A percentile compares a stretch with the other conserved stretches of the same genome.
phyloP scores from a whole-genome alignment of 257 asterid genomes.

The Przewalskia tangutica region DNA sequence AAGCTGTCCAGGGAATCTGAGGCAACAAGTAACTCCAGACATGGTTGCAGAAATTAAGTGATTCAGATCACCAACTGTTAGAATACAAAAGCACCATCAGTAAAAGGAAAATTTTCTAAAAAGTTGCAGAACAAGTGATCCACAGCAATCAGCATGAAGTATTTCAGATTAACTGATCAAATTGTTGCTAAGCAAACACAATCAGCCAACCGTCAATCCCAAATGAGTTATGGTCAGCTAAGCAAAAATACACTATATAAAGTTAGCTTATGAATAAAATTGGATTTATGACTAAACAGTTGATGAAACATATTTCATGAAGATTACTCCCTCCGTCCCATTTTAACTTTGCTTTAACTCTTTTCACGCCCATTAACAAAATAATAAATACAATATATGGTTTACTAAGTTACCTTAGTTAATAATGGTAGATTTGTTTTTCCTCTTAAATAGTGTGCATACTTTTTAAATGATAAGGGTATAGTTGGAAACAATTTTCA shows the following conservation, averaged over 20 bases:
- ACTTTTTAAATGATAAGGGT: too few species aligned
- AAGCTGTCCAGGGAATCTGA: slow-evolving; percentile 26
- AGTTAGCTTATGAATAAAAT: background rate
- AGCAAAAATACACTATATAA: background rate
- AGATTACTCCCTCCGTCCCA: background rate
- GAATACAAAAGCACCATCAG: background rate
- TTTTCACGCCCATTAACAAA: too few species aligned
- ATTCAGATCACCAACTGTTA: slow-evolving; percentile 23
- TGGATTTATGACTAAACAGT: background rate
- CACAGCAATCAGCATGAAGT: background rate
- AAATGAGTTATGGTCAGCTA: background rate
- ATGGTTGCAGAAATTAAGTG: slow-evolving; percentile 25
- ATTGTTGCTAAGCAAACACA: background rate
- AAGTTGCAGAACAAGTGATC: background rate
- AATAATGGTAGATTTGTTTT: too few species aligned
- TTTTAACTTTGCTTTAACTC: too few species aligned
- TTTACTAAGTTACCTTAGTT: too few species aligned
- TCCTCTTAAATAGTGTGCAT: too few species aligned
- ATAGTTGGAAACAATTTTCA: too few species aligned
- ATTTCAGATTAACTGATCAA: background rate
- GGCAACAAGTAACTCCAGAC: slow-evolving; percentile 28
- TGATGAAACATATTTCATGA: background rate
- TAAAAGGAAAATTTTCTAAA: background rate
- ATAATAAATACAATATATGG: too few species aligned
- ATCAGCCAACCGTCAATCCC: background rate